These are phyloP conservation scores for Gnaphalium uliginosum DNA, from an alignment of 129 eudicot genomes.

Conservation along the genomic window DNA sequence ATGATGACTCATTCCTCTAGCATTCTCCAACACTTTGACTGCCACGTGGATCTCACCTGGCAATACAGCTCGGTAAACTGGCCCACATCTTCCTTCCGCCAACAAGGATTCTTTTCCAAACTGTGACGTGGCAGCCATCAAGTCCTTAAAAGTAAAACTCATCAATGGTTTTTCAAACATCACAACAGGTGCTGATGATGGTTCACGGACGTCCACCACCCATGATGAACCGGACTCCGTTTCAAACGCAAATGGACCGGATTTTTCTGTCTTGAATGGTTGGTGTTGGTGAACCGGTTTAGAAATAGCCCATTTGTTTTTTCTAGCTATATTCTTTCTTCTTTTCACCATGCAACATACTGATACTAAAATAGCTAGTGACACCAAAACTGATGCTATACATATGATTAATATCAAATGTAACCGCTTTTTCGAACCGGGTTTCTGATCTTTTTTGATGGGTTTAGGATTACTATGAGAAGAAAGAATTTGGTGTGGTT, in stretches of 20 bases:
- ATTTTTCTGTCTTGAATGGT: slow-evolving; percentile 72
- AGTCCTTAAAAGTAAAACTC: slow-evolving; percentile 83
- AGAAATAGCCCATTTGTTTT: slow-evolving; percentile 85
- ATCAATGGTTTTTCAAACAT: slow-evolving; percentile 96
- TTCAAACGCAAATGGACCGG: slow-evolving; percentile 92
- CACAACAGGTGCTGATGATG: slow-evolving; percentile 74
- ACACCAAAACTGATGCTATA: slow-evolving; percentile 38
- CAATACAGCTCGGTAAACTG: slow-evolving; percentile 87
- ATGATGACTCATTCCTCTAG: slow-evolving; percentile 53
- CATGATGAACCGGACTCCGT: slow-evolving; percentile 95
- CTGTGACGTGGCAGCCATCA: slow-evolving; percentile 93
- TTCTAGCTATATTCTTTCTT: slow-evolving; percentile 38
- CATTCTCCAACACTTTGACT: slow-evolving; percentile 79
- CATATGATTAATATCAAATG: slow-evolving; percentile 36
- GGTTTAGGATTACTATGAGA: slow-evolving; percentile 35
- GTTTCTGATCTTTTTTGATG: slow-evolving; percentile 33
- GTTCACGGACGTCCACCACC: slow-evolving; percentile 83
- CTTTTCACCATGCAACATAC: slow-evolving; percentile 44
- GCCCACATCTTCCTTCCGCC: slow-evolving; percentile 96
- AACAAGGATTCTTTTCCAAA: slow-evolving; percentile 83
- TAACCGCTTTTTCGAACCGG: slow-evolving; percentile 20
- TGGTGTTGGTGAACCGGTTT: slow-evolving; percentile 69
- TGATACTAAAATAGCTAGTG: slow-evolving; percentile 22
- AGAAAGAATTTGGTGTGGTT: slow-evolving; percentile 5
- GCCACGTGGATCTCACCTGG: slow-evolving; percentile 99